A percentile compares a stretch with the other conserved stretches of the same genome.
These are phyloP conservation scores for Alternaria brassicicola DNA, from an alignment of 2,329 filamentous ascomycete genomes.

Conservation along the genomic window DNA sequence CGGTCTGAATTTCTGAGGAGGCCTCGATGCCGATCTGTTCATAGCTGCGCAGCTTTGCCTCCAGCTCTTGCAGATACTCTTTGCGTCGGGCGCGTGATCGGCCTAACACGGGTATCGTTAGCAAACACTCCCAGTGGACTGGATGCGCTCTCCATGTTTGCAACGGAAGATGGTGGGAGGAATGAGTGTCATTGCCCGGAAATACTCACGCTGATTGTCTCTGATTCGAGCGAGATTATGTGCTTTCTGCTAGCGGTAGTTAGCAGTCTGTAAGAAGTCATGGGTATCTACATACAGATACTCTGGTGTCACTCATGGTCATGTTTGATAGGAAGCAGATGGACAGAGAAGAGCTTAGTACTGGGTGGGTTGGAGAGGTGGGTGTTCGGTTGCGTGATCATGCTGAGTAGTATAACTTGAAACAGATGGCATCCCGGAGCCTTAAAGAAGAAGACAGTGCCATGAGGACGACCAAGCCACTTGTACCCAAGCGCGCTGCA, in stretches of 20 bases:
- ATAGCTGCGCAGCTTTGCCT: slow-evolving; percentile 66
- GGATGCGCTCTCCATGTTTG: neutral
- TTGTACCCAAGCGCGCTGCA: slow-evolving; percentile 23
- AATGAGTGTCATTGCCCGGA: neutral
- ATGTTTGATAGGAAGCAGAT: slow-evolving; percentile 11
- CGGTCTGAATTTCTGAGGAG: slow-evolving; percentile 72
- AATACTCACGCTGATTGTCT: slow-evolving; percentile 67
- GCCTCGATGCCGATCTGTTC: slow-evolving; percentile 71
- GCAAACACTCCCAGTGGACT: neutral
- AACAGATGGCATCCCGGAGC: slow-evolving; percentile 30
- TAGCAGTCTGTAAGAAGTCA: neutral
- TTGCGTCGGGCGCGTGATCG: slow-evolving; percentile 75
- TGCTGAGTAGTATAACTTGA: slow-evolving; percentile 27
- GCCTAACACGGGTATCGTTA: slow-evolving; percentile 43
- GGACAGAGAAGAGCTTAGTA: slow-evolving; percentile 14
- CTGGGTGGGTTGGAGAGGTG: slow-evolving; percentile 21
- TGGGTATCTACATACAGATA: slow-evolving; percentile 23
- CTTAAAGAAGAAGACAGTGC: slow-evolving; percentile 29
- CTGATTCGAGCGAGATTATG: slow-evolving; percentile 66
- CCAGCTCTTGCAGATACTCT: slow-evolving; percentile 74
- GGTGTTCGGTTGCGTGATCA: slow-evolving; percentile 22
- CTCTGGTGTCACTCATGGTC: slow-evolving; percentile 39
- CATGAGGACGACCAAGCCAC: slow-evolving; percentile 28
- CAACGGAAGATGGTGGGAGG: neutral
- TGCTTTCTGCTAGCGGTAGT: slow-evolving; percentile 34